These are phyloP conservation scores for Pythium guiyangense DNA, from an alignment of 352 stramenopile species.

Conservation along the genomic window DNA sequence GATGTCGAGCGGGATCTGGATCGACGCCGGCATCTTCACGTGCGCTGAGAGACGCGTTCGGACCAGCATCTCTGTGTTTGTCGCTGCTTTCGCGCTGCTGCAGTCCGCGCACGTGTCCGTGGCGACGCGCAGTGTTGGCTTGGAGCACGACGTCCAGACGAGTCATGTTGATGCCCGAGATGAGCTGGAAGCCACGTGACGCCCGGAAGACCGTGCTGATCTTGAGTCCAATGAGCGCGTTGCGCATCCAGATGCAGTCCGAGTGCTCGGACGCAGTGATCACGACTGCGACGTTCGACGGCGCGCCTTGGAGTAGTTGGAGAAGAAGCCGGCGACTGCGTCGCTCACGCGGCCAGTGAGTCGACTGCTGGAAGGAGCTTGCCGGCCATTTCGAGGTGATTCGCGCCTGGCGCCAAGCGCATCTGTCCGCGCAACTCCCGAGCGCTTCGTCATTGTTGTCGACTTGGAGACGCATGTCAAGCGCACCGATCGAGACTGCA, in stretches of 20 bases:
- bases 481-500: slow-evolving; percentile 52
- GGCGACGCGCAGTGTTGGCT: slow-evolving; percentile 5
- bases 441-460: slow-evolving; percentile 31
- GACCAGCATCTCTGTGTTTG: slow-evolving; percentile 70
- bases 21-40: slow-evolving; percentile 69
- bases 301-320: slow-evolving; percentile 53
- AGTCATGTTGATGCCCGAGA: slow-evolving; percentile 59
- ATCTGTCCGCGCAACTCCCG: slow-evolving; percentile 47
- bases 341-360: slow-evolving; percentile 38
- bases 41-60: slow-evolving; percentile 59
- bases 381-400: slow-evolving; percentile 43
- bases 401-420: slow-evolving; percentile 46
- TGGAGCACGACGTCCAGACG: slow-evolving; percentile 63
- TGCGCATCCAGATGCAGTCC: slow-evolving; percentile 59
- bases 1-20: slow-evolving; percentile 64
- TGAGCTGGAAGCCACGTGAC: slow-evolving; percentile 57
- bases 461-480: slow-evolving; percentile 50
- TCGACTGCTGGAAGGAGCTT: slow-evolving; percentile 43
- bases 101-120: slow-evolving; percentile 1
- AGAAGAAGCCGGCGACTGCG: slow-evolving; percentile 60
- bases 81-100: slow-evolving; percentile 5
- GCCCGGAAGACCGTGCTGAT: slow-evolving; percentile 61
- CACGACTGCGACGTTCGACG: slow-evolving; percentile 47
- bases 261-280: slow-evolving; percentile 44
- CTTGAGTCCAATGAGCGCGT: slow-evolving; percentile 52